Evolutionary conservation across 345 rosid genomes (phyloP).

Genomic region (Camelina sativa): DNA sequence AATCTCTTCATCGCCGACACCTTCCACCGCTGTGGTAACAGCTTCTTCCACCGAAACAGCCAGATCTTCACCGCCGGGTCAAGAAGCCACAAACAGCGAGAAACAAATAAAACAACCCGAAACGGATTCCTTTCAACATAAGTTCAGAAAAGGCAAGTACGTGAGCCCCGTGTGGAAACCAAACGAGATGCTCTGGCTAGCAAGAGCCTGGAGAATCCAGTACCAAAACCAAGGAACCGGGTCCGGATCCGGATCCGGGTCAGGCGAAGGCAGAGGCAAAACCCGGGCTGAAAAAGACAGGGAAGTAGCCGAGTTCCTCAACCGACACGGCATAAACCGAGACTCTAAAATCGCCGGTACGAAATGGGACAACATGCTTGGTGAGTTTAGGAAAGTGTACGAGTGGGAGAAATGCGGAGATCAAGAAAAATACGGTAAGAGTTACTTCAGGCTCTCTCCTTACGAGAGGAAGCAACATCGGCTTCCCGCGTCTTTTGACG

Average conservation of each 20-base stretch:
- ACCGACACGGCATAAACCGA: slow-evolving; percentile 76
- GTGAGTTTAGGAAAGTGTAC: slow-evolving; percentile 90
- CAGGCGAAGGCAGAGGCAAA: slow-evolving; percentile 68
- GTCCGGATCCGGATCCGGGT: slow-evolving; percentile 48
- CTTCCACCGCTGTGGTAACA: slow-evolving; percentile 44
- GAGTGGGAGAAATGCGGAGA: slow-evolving; percentile 95
- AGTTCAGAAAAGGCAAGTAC: slow-evolving; percentile 86
- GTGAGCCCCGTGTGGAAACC: slow-evolving; percentile 99
- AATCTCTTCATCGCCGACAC: slow-evolving; percentile 52
- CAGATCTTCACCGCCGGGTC: slow-evolving; percentile 69
- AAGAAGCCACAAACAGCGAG: slow-evolving; percentile 62
- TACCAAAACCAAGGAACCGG: slow-evolving; percentile 56
- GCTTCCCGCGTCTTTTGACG: slow-evolving; percentile 96
- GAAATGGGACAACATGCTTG: slow-evolving; percentile 99
- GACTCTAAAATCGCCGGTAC: slow-evolving; percentile 97
- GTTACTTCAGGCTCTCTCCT: slow-evolving; percentile 95
- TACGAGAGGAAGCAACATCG: slow-evolving; percentile 83
- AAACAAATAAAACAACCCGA: slow-evolving; percentile 55
- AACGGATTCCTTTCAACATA: slow-evolving; percentile 58
- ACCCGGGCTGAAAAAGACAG: slow-evolving; percentile 94
- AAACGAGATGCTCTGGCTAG: slow-evolving; percentile 94
- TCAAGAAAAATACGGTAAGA: slow-evolving; percentile 73
- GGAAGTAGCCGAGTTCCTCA: slow-evolving; percentile 90
- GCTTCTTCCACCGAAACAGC: slow-evolving; percentile 88
- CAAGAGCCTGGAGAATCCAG: slow-evolving; percentile 91